Base-by-base conservation (phyloP, 2,329 filamentous ascomycete genomes). In the Didymella lethalis region DNA sequence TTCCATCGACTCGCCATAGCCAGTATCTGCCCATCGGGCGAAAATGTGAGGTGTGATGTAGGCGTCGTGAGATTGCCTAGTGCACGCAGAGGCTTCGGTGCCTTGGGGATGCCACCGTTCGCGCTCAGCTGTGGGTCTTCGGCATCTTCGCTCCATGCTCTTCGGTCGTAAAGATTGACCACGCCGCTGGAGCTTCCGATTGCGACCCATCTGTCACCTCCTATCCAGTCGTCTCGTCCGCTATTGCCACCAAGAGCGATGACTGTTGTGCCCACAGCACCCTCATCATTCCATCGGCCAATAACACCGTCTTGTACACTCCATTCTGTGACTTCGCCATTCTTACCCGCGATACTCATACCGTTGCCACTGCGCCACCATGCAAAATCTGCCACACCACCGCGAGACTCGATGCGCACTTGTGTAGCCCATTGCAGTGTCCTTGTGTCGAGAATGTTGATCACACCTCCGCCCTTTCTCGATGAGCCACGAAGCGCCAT, bases 261-360 rank as follows among this genome's bases (percentile, higher is more conserved):
- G 18, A 91, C 90, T 0, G 93, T 96, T 12, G 90, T 93, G 53
- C 90, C 93, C 16, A 96, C 88, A 31, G 90, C 91, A 60, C 95
- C 95, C 69, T 97, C 92, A 70, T 99, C 95, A 48, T 87, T 84
- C 95, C 95, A 99, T 52, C 93, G 81, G 3, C 88, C 91, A 1
- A 97, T 73, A 51, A 96, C 90, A 11, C 88, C 85, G 25, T 85
- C 80, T 23, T 82, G 81, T 59, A 96, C 82, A 72, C 88, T 90
- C 86, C 92, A 99, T 80, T 99, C 95, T 52, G 91, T 93, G 7
- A 98, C 86, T 72, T 96, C 91, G 25, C 95, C 95, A 66, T 91
- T 92, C 76, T 90, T 93, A 60, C 92, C 93, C 1, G 91, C 86
- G 41, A 97, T 90, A 0, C 88, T 90, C 69, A 99, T 82, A 4